phyloP scores from a whole-genome alignment of 192 early-diverging fungal genomes.

The Coemansia sp. region DNA sequence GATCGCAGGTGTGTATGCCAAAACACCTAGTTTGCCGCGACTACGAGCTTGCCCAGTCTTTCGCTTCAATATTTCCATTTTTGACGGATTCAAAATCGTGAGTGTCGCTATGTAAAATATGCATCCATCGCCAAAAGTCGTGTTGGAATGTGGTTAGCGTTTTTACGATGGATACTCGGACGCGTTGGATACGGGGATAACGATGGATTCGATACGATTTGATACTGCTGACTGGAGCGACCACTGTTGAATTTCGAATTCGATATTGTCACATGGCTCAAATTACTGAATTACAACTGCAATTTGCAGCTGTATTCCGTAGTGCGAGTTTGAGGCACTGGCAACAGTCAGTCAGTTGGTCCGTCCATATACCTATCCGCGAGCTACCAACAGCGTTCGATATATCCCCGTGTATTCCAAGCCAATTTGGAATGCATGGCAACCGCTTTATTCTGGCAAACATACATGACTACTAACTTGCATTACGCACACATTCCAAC shows the following conservation, averaged over 20 bases:
- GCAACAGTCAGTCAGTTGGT: not conserved
- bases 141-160: not conserved
- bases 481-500: not conserved
- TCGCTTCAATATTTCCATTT: slow-evolving; percentile 6
- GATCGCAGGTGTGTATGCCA: not conserved
- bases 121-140: not conserved
- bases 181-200: not conserved
- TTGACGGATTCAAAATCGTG: slow-evolving; percentile 8
- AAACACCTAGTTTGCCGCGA: not conserved
- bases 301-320: not conserved
- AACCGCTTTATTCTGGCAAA: not conserved
- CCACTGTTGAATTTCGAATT: not conserved
- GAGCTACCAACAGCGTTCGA: not conserved
- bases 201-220: not conserved
- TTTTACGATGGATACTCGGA: not conserved
- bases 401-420: not conserved
- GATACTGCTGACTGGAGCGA: not conserved
- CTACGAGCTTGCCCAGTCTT: not conserved
- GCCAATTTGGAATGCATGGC: not conserved
- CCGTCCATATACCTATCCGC: not conserved
- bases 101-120: not conserved
- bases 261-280: not conserved
- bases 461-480: slow-evolving; percentile 2
- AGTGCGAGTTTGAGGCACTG: not conserved
- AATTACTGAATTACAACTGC: not conserved